Percentiles rank a stretch among this genome's conserved stretches.
These are phyloP conservation scores for Plectosphaerella cucumerina DNA, from an alignment of 2,329 filamentous ascomycete genomes.

Conservation along the genomic window DNA sequence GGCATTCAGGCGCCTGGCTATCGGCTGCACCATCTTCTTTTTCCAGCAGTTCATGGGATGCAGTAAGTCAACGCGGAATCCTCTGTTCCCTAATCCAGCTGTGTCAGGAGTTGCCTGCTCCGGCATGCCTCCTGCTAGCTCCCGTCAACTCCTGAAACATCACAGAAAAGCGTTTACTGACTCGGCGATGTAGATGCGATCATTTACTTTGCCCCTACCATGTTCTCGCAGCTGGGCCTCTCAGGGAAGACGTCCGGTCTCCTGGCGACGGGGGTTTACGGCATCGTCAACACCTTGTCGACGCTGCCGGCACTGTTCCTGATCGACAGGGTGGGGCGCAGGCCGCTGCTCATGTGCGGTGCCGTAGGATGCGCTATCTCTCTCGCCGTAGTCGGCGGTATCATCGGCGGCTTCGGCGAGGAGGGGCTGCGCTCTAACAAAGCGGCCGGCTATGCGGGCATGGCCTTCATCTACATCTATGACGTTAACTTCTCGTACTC, in stretches of 20 bases:
- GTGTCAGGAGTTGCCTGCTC: too few species aligned
- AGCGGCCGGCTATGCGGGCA: slow-evolving; percentile 53
- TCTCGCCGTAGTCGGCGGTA: slow-evolving; percentile 51
- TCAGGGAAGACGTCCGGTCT: slow-evolving; percentile 37
- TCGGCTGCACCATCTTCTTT: slow-evolving; percentile 53
- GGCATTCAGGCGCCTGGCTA: slow-evolving; percentile 38
- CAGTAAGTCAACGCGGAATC: too few species aligned
- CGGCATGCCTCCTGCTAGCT: too few species aligned
- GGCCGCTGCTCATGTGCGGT: slow-evolving; percentile 39
- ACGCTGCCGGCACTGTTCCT: slow-evolving; percentile 31
- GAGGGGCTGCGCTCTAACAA: slow-evolving; percentile 37
- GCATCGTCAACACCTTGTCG: slow-evolving; percentile 49
- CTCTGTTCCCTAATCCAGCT: too few species aligned
- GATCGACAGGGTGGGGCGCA: slow-evolving; percentile 42
- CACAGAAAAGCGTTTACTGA: too few species aligned
- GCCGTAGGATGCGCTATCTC: slow-evolving; percentile 25
- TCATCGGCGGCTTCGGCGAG: slow-evolving; percentile 44
- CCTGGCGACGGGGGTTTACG: slow-evolving; percentile 54
- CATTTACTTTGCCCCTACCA: slow-evolving; percentile 43
- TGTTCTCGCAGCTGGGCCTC: slow-evolving; percentile 39
- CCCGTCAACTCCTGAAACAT: too few species aligned
- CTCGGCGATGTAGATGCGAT: slow-evolving; percentile 36
- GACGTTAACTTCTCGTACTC: slow-evolving; percentile 29
- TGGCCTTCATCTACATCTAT: slow-evolving; percentile 56
- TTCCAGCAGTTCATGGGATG: slow-evolving; percentile 54